Evolutionary conservation across 176 grass and related monocot genomes (phyloP), one percentile per base, ranked within the genome.

Genomic region (Eragrostis nindensis): DNA sequence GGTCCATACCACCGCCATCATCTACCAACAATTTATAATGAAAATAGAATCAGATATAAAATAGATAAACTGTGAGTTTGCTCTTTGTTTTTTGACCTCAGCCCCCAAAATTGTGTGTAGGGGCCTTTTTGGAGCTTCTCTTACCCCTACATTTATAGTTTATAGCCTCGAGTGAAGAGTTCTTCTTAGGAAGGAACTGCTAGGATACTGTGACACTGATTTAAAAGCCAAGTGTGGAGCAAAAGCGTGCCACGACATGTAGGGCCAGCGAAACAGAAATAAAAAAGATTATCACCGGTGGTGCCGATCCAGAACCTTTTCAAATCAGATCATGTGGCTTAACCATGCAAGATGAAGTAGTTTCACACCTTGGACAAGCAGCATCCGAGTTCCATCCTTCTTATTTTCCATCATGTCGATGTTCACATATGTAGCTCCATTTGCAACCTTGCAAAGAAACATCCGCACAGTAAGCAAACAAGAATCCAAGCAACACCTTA

Each of bases 361-460:
- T 11, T 54, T 2, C 76, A 42, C 83, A 99, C 97, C 97, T 95
- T 99, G 90, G 80, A 99, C 76, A 66, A 99, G 68, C 40, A 99
- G 84, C 90, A 99, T 96, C 90, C 89, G 88, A 83, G 82, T 86
- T 80, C 85, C 62, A 79, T 79, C 62, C 12, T 79, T 79, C 62
- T 79, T 53, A 66, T 50, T 95, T 75, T 90, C 14, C 24, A 68
- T 41, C 84, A 99, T 86, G 72, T 96, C 91, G 80, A 99, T 86
- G 82, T 90, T 99, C 62, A 99, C 96, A 93, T 80, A 99, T 52
- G 93, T 95, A 79, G 93, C 90, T 86, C 90, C 96, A 95, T 93
- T 93, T 62, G 72, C 81, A 86, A 95, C 90, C 95, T 98, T 66
- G 55, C 10, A 82, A 89, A 53, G 36, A 54, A 78, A 54, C 16